Conservation (phyloP, 768 basidiomycete species). For the Auriculariales sp. region DNA sequence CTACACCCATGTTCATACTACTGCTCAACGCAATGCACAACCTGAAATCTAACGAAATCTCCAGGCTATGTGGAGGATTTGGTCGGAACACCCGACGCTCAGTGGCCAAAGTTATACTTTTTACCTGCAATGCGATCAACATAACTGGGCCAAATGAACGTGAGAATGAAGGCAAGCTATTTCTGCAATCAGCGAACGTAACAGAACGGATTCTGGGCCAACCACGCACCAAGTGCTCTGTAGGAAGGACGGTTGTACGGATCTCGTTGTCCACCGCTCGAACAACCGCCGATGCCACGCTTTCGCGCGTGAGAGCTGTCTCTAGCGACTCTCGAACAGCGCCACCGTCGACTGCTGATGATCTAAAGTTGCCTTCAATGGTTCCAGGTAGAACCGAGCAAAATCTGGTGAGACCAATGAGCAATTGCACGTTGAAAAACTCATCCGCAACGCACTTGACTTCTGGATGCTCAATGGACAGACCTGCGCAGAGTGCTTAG, state of each 20-base stretch:
- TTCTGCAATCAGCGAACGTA: too few species aligned
- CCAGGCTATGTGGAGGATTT: too few species aligned
- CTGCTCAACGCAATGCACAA: too few species aligned
- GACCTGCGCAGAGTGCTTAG: conserved; percentile 18
- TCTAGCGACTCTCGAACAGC: conserved; percentile 24
- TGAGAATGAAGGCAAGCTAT: conserved; percentile 35
- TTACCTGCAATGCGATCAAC: conserved; percentile 41
- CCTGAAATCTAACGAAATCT: too few species aligned
- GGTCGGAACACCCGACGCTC: too few species aligned
- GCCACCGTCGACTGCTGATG: conserved; percentile 56
- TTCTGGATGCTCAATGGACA: conserved; percentile 64
- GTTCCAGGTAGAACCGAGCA: conserved; percentile 1
- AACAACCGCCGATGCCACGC: conserved; percentile 46
- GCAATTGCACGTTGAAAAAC: conserved; percentile 46
- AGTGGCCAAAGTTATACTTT: conserved; percentile 60
- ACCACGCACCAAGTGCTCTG: conserved; percentile 7
- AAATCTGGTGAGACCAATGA: neutral
- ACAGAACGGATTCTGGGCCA: too few species aligned
- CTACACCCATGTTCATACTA: too few species aligned
- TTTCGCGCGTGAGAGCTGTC: conserved; percentile 31
- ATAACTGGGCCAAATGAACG: conserved; percentile 48
- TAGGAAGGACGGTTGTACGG: conserved; percentile 45
- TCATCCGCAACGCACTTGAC: conserved; percentile 44
- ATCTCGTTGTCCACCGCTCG: conserved; percentile 42
- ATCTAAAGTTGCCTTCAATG: conserved; percentile 57